Percentiles rank a stretch among this genome's conserved stretches.
phyloP scores from a whole-genome alignment of 805 yeast genomes.

The Kregervanrija fluxuum region DNA sequence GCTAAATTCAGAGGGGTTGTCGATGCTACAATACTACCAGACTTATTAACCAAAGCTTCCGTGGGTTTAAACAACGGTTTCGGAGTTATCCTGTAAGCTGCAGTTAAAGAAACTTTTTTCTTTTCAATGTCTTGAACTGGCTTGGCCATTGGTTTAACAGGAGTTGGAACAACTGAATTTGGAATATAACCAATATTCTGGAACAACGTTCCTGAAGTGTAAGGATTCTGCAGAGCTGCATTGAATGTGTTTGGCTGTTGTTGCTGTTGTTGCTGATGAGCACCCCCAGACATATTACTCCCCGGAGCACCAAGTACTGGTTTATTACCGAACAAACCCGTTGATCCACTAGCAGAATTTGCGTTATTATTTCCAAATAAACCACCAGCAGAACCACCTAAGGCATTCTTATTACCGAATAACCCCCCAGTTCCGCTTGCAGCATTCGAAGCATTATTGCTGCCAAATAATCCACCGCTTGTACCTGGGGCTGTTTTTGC shows the following conservation, averaged over 20 bases:
- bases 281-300: constrained; percentile 37
- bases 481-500: constrained; percentile 16
- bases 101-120: constrained; percentile 51
- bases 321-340: constrained; percentile 36
- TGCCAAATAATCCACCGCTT: constrained; percentile 23
- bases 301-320: constrained; percentile 6
- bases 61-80: constrained; percentile 42
- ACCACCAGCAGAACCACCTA: constrained; percentile 18
- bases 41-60: constrained; percentile 14
- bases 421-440: constrained; percentile 27
- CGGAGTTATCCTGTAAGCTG: constrained; percentile 61
- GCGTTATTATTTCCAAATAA: constrained; percentile 19
- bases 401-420: constrained; percentile 27
- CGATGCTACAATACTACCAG: constrained; percentile 20
- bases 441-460: constrained; percentile 9
- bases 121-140: constrained; percentile 41
- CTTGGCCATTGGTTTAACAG: constrained; percentile 44
- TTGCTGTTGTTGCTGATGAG: constrained; percentile 15
- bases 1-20: constrained; percentile 11
- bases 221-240: constrained; percentile 51
- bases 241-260: constrained; percentile 23
- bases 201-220: constrained; percentile 72
- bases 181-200: constrained; percentile 28
- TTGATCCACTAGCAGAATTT: constrained; percentile 19
- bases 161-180: constrained; percentile 33